Evolutionary conservation across 1,284 basidiomycete genomes (phyloP).

Genomic region (Cryptococcus sp.): DNA sequence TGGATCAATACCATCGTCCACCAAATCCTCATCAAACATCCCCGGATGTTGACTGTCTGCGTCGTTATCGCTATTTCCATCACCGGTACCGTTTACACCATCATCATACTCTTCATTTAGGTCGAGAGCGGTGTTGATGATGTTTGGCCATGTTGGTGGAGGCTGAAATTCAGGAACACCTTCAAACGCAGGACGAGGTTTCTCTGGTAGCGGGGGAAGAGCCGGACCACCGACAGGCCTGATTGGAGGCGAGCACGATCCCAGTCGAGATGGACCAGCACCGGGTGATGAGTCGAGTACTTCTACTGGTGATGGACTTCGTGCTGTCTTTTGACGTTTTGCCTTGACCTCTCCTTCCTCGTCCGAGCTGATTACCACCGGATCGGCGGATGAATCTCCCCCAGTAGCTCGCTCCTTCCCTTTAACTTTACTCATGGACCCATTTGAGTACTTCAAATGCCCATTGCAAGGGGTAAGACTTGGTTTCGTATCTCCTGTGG

Average conservation of each 20-base stretch:
- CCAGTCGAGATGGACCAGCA: background rate
- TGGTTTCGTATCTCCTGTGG: background rate
- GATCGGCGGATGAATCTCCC: background rate
- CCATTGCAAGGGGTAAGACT: too few relatives aligned
- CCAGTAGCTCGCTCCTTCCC: conserved; percentile 7
- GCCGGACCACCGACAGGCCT: background rate
- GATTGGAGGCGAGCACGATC: background rate
- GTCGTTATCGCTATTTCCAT: conserved; percentile 29
- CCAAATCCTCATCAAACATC: conserved; percentile 10
- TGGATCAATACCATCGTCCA: conserved; percentile 17
- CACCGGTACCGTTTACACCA: conserved; percentile 56
- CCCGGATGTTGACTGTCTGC: conserved; percentile 9
- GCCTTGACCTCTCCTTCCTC: background rate
- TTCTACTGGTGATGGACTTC: background rate
- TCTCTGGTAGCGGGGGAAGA: background rate
- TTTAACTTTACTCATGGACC: conserved; percentile 1
- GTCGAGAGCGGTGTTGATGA: conserved; percentile 24
- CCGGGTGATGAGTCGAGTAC: conserved; percentile 1
- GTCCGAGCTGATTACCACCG: background rate
- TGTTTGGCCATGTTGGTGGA: conserved; percentile 28
- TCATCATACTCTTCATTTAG: conserved; percentile 2
- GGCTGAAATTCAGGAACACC: conserved; percentile 20
- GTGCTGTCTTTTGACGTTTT: conserved; percentile 5
- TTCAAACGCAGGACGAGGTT: conserved; percentile 12
- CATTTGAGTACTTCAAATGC: background rate